A percentile compares a stretch with the other conserved stretches of the same genome.
phyloP scores from a whole-genome alignment of 192 early-diverging fungal genomes.

The Backusella australiensis region DNA sequence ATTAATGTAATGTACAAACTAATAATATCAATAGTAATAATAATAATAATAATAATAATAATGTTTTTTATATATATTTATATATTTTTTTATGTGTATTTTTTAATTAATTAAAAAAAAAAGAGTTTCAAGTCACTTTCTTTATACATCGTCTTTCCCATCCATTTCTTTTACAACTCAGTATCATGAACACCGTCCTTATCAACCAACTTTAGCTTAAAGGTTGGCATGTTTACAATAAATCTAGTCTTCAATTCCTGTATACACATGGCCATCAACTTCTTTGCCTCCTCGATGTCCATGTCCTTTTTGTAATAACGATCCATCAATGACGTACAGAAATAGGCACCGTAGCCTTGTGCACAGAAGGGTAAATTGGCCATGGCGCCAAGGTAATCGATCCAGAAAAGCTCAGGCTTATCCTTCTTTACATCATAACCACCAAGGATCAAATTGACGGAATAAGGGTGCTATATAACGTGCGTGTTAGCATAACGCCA shows the following conservation, averaged over 20 bases:
- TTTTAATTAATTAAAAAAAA: slow-evolving; percentile 5
- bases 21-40: neutral
- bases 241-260: slow-evolving; percentile 81
- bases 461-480: slow-evolving; percentile 70
- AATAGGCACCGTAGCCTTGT: slow-evolving; percentile 93
- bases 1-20: neutral
- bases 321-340: slow-evolving; percentile 89
- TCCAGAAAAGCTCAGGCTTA: slow-evolving; percentile 81
- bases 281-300: slow-evolving; percentile 79
- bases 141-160: neutral
- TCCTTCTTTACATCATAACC: slow-evolving; percentile 78
- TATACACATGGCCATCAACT: slow-evolving; percentile 82
- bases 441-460: slow-evolving; percentile 86
- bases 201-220: slow-evolving; percentile 82
- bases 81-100: neutral
- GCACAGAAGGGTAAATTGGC: slow-evolving; percentile 81
- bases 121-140: neutral
- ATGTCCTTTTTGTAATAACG: slow-evolving; percentile 83
- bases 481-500: too few relatives aligned
- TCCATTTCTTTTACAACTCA: slow-evolving; percentile 40
- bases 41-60: neutral
- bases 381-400: slow-evolving; percentile 85
- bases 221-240: slow-evolving; percentile 81
- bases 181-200: slow-evolving; percentile 80
- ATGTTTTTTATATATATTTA: neutral